These are phyloP conservation scores for Trichosphaerium sp. DNA, from an alignment of 78 protist species.

Conservation along the genomic window DNA sequence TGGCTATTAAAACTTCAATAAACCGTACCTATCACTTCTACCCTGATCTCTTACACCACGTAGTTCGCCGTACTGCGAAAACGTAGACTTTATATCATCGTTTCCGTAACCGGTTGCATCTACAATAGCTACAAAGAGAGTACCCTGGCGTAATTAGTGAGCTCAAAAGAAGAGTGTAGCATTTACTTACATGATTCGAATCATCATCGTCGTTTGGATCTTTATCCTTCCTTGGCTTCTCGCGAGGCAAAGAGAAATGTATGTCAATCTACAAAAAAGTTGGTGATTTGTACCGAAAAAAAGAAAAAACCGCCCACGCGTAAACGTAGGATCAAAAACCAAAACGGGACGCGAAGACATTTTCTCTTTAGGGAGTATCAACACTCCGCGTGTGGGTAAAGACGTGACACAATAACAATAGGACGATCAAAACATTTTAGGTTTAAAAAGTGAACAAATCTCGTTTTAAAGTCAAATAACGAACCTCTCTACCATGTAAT, in stretches of 20 bases:
- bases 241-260: constrained; percentile 43
- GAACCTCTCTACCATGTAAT: constrained; percentile 12
- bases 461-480: too few relatives aligned
- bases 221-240: constrained; percentile 17
- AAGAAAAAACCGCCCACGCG: not conserved
- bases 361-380: not conserved
- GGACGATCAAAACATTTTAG: too few relatives aligned
- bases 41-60: too few relatives aligned
- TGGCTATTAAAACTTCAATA: not conserved
- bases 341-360: not conserved
- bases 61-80: not conserved
- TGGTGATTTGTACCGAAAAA: too few relatives aligned
- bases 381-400: too few relatives aligned
- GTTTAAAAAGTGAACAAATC: too few relatives aligned
- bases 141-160: constrained; percentile 4
- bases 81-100: constrained; percentile 10
- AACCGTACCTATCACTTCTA: not conserved
- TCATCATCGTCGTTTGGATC: constrained; percentile 17
- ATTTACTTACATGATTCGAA: constrained; percentile 5
- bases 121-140: constrained; percentile 24
- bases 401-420: too few relatives aligned
- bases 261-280: constrained; percentile 7
- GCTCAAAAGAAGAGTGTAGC: constrained; percentile 17
- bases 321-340: not conserved
- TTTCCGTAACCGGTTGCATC: constrained; percentile 23